Conservation (phyloP, 495 filamentous ascomycete genomes). For the Jackrogersella multiformis region DNA sequence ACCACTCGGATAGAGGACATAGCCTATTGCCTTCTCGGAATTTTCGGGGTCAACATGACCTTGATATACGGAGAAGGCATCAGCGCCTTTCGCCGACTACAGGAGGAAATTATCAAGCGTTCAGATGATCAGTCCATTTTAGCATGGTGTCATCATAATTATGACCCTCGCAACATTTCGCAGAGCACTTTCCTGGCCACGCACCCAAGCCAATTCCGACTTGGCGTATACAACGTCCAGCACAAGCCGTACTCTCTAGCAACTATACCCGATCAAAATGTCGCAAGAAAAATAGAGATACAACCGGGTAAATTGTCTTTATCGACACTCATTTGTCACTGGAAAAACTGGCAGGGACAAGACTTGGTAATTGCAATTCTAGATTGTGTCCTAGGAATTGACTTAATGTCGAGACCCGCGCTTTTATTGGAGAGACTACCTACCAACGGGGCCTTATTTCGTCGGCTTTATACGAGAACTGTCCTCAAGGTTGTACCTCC, state of each 20-base stretch:
- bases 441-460: not conserved
- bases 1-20: not conserved
- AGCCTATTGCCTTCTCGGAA: not conserved
- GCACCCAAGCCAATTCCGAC: not conserved
- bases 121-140: not conserved
- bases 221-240: not conserved
- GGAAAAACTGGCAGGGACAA: no score
- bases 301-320: not conserved
- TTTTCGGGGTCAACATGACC: not conserved
- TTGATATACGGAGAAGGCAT: not conserved
- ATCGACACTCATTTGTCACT: not conserved
- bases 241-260: not conserved
- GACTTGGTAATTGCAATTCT: not conserved
- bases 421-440: not conserved
- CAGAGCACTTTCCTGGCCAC: not conserved
- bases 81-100: not conserved
- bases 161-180: not conserved
- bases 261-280: not conserved
- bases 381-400: conserved; percentile 2
- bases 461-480: not conserved
- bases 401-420: not conserved
- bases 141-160: not conserved
- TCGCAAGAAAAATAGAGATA: not conserved
- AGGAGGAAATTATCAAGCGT: not conserved
- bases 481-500: not conserved